Base-by-base conservation (phyloP, 495 filamentous ascomycete genomes). In the Neurospora sp. region DNA sequence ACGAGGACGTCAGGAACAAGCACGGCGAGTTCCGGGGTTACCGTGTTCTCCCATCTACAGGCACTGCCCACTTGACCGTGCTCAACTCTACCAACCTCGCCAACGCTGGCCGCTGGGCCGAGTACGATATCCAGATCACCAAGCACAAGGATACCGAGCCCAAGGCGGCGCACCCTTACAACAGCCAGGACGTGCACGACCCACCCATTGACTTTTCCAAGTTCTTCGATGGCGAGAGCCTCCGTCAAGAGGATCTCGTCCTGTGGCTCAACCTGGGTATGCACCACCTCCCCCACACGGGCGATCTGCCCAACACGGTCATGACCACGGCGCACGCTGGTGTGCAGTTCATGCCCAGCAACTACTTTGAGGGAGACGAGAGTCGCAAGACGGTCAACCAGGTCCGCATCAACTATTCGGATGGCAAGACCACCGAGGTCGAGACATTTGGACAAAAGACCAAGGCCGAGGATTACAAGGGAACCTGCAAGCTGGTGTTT, bases 21-120 rank as follows among this genome's bases (percentile, higher is more conserved):
- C 85, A 82, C 76, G 88, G 87, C 73, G 87, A 89, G 76, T 80
- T 82, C 74, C 84, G 83, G 41, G 88, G 88, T 59, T 90, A 89
- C 75, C 80, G 86, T 14, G 81, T 90, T 40, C 79, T 83, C 6
- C 79, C 76, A 9, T 79, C 76, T 59, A 73, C 80, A 14, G 79
- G 77, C 27, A 78, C 79, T n/a, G 75, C 79, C 14, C 84, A 88
- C 73, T 79, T 87, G 42, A 86, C 83, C 1, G 79, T 87, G 35
- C 39, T 81, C 42, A 82, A 88, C 76, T 87, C 85, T 16, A 83
- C 78, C 72, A 84, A 82, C 65, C 75, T 87, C 7, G 79, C 73
- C 35, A 81, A 85, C 31, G 80, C 86, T 9, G 86, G 82, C 0
- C 79, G 79, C 69, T 89, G 83, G 80, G 82, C 85, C 59, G 81